These are phyloP conservation scores for Fusarium keratoplasticum DNA, from an alignment of 2,329 filamentous ascomycete genomes.

Conservation along the genomic window DNA sequence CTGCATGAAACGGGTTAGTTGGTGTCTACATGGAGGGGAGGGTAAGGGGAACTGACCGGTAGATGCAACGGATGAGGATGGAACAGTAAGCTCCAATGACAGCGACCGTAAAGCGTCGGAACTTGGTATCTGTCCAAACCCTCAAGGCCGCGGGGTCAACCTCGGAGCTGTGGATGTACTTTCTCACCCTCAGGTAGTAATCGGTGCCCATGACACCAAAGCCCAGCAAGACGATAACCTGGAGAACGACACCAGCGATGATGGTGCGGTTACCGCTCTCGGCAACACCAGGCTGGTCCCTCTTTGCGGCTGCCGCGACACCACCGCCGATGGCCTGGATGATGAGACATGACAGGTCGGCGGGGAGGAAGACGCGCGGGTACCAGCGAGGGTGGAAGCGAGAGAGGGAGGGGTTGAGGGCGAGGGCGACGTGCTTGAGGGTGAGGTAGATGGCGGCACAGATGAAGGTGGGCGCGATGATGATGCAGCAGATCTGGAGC, in stretches of 20 bases:
- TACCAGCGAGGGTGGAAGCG: constrained; percentile 63
- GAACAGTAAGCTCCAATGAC: constrained; percentile 57
- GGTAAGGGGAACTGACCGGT: constrained; percentile 55
- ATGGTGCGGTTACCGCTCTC: constrained; percentile 62
- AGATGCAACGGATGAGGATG: constrained; percentile 65
- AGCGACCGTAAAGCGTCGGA: constrained; percentile 58
- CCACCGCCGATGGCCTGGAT: constrained; percentile 70
- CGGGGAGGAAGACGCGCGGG: constrained; percentile 69
- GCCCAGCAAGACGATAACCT: constrained; percentile 61
- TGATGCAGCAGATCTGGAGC: constrained; percentile 69
- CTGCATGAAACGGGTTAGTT: constrained; percentile 48
- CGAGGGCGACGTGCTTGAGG: constrained; percentile 68
- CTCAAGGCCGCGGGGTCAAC: constrained; percentile 47
- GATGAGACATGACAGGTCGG: constrained; percentile 68
- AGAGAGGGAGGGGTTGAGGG: constrained; percentile 62
- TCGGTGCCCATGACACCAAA: constrained; percentile 60
- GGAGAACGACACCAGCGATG: constrained; percentile 65
- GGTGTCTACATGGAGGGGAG: neutral
- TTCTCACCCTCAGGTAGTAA: constrained; percentile 57
- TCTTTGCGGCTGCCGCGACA: constrained; percentile 62
- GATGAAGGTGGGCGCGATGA: constrained; percentile 70
- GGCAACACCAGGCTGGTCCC: constrained; percentile 53
- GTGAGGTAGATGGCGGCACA: constrained; percentile 74
- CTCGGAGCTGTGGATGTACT: constrained; percentile 51
- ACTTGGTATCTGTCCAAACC: constrained; percentile 58